Conservation (phyloP, 2,329 filamentous ascomycete genomes). For the Phyllosticta citriasiana region DNA sequence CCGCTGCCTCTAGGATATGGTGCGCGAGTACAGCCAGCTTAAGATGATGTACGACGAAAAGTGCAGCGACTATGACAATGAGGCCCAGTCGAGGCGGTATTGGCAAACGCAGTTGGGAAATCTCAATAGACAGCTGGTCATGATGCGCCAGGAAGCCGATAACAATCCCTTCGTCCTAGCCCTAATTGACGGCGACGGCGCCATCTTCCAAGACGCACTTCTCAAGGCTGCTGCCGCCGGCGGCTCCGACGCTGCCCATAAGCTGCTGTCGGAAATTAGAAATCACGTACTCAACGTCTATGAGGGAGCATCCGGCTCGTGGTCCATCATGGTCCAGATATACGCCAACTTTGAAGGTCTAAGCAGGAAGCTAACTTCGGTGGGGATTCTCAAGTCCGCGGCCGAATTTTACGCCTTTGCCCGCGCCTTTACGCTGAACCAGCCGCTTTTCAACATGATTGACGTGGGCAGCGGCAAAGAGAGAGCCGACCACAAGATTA, state of each 20-base stretch:
- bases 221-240: conserved; percentile 33
- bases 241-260: conserved; percentile 37
- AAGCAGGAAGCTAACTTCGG: conserved; percentile 30
- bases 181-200: conserved; percentile 41
- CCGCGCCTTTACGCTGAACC: conserved; percentile 34
- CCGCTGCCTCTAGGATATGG: conserved; percentile 16
- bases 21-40: conserved; percentile 23
- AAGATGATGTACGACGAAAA: conserved; percentile 23
- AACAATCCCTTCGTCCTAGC: conserved; percentile 35
- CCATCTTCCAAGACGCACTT: conserved; percentile 36
- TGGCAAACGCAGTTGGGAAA: conserved; percentile 20
- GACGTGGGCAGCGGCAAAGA: conserved; percentile 40
- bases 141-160: conserved; percentile 15
- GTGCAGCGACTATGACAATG: conserved; percentile 27
- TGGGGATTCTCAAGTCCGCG: conserved; percentile 30
- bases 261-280: conserved; percentile 32
- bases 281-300: conserved; percentile 32
- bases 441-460: conserved; percentile 38
- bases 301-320: conserved; percentile 28
- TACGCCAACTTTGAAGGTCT: conserved; percentile 39
- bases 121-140: background rate
- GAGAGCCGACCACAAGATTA: conserved; percentile 38
- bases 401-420: conserved; percentile 33
- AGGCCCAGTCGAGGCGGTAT: conserved; percentile 24
- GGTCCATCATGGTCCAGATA: conserved; percentile 37